Evolutionary conservation across 768 basidiomycete genomes (phyloP).

Genomic region (Wakefieldia striispora): DNA sequence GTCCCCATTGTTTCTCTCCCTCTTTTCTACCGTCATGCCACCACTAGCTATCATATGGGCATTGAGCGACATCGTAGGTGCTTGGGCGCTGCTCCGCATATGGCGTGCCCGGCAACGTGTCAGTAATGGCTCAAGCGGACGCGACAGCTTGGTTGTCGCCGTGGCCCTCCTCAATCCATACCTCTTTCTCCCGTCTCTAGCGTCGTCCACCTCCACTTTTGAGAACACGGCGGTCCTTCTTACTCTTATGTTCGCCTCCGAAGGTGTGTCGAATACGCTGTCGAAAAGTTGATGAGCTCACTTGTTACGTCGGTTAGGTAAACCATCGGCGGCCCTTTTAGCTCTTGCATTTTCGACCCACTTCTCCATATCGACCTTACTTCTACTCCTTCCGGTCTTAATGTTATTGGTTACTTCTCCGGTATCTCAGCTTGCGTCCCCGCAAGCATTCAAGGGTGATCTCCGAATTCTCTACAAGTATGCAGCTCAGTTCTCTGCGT

Average conservation of each 20-base stretch:
- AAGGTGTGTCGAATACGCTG: slow-evolving; percentile 43
- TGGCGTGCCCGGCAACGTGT: slow-evolving; percentile 64
- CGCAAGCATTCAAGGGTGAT: slow-evolving; percentile 33
- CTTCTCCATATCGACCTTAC: slow-evolving; percentile 60
- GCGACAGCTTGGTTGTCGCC: slow-evolving; percentile 63
- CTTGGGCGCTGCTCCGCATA: slow-evolving; percentile 64
- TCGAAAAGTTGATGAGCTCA: background rate
- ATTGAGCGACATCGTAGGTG: slow-evolving; percentile 60
- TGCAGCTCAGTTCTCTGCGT: slow-evolving; percentile 47
- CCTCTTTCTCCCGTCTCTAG: slow-evolving; percentile 72
- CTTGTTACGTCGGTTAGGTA: slow-evolving; percentile 42
- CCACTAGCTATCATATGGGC: slow-evolving; percentile 67
- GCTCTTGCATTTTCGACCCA: slow-evolving; percentile 71
- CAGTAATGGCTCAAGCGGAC: slow-evolving; percentile 34
- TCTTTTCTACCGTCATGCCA: slow-evolving; percentile 73
- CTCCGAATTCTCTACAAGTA: slow-evolving; percentile 26
- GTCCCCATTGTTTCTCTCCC: slow-evolving; percentile 78
- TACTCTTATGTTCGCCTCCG: slow-evolving; percentile 65
- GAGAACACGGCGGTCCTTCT: slow-evolving; percentile 74
- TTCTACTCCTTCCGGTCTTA: too few relatives aligned
- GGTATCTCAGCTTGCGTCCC: slow-evolving; percentile 66
- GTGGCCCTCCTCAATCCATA: slow-evolving; percentile 89
- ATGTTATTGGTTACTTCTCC: slow-evolving; percentile 46
- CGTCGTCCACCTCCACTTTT: slow-evolving; percentile 77
- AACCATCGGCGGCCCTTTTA: slow-evolving; percentile 54